Evolutionary conservation across 2,329 filamentous ascomycete species (phyloP), one percentile per base, ranked within the genome.

Genomic region (Trichoderma harzianum): DNA sequence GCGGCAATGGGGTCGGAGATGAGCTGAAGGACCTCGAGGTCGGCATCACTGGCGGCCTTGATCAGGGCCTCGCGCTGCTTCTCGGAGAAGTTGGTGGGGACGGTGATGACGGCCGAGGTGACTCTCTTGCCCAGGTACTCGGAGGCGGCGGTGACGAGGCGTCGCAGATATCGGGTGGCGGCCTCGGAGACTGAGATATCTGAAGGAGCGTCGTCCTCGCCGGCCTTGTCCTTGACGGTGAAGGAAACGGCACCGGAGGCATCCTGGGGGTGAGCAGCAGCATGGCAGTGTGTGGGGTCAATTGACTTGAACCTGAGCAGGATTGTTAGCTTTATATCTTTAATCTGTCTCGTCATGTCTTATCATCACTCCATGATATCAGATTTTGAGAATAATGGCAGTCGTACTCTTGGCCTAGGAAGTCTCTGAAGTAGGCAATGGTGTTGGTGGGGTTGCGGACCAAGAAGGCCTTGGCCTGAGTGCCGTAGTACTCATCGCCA

Each of bases 401-500:
- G 7, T 80, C 89, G 72, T 90, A 97, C 92, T 97, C 92, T 88
- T 97, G 93, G 77, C 96, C 96, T 68, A 99, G 84, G 83, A 94
- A 98, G 80, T 99, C 96, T 83, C 94, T 91, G 87, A 98, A 99
- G 86, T 93, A 97, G 80, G 94, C 93, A 79, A 98, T 89, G 26
- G 96, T 98, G 87, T 98, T 98, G 81, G 90, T 89, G 75, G 94
- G 88, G 84, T 99, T 98, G 80, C 96, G 92, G 76, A 98, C 88
- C 72, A 98, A 89, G 85, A 98, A 95, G 75, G 89, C 87, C 88
- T 98, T 99, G 78, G 95, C 96, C 84, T 99, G 95, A 75, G 93
- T 91, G 78, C 96, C 96, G 80, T 97, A 95, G 84, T 97, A 98
- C 85, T 99, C 95, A 80, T 99, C 96, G 76, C 95, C 96, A 70